Evolutionary conservation across 306 rosid genomes (phyloP).

Genomic region (Sphenostylis stenocarpa): DNA sequence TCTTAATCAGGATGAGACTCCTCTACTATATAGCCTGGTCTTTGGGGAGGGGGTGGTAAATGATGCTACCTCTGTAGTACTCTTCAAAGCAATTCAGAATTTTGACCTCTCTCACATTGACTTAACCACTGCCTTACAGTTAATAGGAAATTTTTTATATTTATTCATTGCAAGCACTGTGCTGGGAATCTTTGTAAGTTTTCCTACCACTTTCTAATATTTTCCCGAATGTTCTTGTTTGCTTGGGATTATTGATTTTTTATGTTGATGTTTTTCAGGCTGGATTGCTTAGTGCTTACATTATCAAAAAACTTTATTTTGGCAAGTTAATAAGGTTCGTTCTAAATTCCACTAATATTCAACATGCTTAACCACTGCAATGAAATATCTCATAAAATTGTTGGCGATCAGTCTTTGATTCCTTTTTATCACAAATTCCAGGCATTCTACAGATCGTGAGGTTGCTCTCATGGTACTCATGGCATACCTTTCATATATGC

Average conservation of each 20-base stretch:
- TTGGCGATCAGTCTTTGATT: conserved; percentile 5
- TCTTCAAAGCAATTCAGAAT: conserved; percentile 92
- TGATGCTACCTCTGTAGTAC: conserved; percentile 96
- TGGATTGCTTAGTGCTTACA: conserved; percentile 81
- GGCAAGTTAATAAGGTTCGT: conserved; percentile 68
- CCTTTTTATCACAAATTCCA: conserved; percentile 29
- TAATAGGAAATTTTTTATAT: conserved; percentile 66
- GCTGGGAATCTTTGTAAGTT: conserved; percentile 71
- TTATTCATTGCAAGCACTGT: conserved; percentile 72
- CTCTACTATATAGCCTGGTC: conserved; percentile 78
- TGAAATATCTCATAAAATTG: not conserved
- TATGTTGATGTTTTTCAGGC: conserved; percentile 47
- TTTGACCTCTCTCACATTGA: conserved; percentile 82
- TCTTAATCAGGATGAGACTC: conserved; percentile 92
- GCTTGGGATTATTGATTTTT: not conserved
- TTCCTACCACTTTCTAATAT: conserved; percentile 11
- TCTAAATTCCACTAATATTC: conserved; percentile 4
- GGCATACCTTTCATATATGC: conserved; percentile 95
- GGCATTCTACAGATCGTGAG: conserved; percentile 96
- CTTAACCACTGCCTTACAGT: conserved; percentile 62
- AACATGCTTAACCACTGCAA: not conserved
- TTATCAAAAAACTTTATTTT: conserved; percentile 77
- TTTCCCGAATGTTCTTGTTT: not conserved
- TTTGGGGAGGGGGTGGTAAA: conserved; percentile 98
- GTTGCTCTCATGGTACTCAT: conserved; percentile 97